Evolutionary conservation across 495 filamentous ascomycete species (phyloP), one percentile per base, ranked within the genome.

Genomic region (Sphaerosporella brunnea): DNA sequence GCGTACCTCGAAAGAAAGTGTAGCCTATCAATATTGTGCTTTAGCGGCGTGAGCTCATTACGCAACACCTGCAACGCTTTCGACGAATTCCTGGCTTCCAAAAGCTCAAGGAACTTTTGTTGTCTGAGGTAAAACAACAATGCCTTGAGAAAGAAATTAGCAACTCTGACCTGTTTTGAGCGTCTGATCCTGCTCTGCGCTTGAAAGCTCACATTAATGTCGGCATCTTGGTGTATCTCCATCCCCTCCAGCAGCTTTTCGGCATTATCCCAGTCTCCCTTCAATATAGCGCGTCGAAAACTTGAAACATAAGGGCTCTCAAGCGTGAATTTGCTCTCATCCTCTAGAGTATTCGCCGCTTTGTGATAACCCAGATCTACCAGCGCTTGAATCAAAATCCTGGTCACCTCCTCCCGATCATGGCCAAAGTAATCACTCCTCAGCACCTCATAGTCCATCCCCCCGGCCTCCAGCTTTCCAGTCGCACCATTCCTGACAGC

Each of bases 81-180:
- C 18, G 68, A 69, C 15, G 81, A 72, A 57, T 96, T 77, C 48
- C 76, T 67, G 48, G 70, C 65, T 62, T 96, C 86, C 23, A 99
- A 67, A 8, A 93, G 67, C 61, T 99, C 90, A 23, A 99, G 67
- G 62, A 85, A 99, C 64, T 96, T 99, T 59, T 99, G 90, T 59
- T 90, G 79, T 53, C 88, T 71, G 48, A 96, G 66, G 65, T 75
- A 76, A 64, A 99, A 92, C 32, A 78, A 65, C 69, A 84, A 72
- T 19, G 58, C 54, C 58, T 61, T 39, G 53, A 11, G 9, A 43
- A n/a, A 16, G n/a, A 43, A 26, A 43, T 43, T 43, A 43, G 40
- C 40, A 5, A 74, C 68, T 23, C 10, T 19, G 3, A 25, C 24
- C 26, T 20, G 2, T 20, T 26, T 24, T 11, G 20, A 13, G 4